Percentiles rank a stretch among this genome's conserved stretches.
Conservation (phyloP, 2,329 filamentous ascomycete genomes). For the Endothia cerciana region DNA sequence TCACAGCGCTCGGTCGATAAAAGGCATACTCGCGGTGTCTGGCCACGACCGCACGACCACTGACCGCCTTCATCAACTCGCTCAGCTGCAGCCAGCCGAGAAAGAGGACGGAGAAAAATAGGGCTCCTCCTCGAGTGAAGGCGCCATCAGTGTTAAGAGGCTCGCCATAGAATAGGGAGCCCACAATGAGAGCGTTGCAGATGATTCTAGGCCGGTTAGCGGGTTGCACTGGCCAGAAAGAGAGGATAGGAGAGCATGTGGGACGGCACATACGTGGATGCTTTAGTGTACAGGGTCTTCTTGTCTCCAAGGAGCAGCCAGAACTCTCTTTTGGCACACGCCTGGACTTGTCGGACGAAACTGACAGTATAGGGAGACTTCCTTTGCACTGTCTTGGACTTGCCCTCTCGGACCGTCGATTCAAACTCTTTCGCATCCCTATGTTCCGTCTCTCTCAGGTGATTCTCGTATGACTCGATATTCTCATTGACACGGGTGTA, state of each 20-base stretch:
- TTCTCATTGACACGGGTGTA: conserved; percentile 62
- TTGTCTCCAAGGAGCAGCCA: conserved; percentile 79
- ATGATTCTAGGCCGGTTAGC: conserved; percentile 52
- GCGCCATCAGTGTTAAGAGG: conserved; percentile 62
- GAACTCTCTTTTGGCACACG: conserved; percentile 72
- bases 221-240: not conserved
- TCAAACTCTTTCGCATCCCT: conserved; percentile 68
- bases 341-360: conserved; percentile 70
- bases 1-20: conserved; percentile 59
- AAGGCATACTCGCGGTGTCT: conserved; percentile 54
- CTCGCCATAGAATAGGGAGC: conserved; percentile 77
- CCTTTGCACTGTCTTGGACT: conserved; percentile 69
- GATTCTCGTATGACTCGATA: conserved; percentile 48
- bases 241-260: conserved; percentile 46
- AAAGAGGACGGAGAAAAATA: conserved; percentile 59
- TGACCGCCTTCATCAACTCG: conserved; percentile 78
- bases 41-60: conserved; percentile 64
- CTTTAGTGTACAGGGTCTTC: conserved; percentile 75
- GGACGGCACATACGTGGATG: conserved; percentile 65
- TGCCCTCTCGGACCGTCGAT: conserved; percentile 65
- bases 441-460: conserved; percentile 56
- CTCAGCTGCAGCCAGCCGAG: conserved; percentile 70
- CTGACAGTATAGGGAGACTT: conserved; percentile 78
- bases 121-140: conserved; percentile 55
- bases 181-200: conserved; percentile 73